Evolutionary conservation across 2,329 filamentous ascomycete species (phyloP), one percentile per base, ranked within the genome.

Genomic region (Cercospora canescens): DNA sequence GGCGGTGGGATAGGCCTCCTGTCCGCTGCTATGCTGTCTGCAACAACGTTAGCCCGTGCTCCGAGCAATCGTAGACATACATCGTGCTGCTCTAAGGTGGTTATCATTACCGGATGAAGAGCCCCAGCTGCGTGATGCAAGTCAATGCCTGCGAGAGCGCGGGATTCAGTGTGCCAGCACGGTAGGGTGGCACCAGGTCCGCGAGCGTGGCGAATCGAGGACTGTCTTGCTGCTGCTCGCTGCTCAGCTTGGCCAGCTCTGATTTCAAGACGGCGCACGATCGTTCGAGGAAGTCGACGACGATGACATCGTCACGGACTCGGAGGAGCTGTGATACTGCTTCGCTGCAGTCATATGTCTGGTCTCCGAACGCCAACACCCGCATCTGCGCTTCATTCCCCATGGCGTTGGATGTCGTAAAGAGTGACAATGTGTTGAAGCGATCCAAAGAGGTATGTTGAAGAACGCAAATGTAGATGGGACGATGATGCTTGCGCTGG

Each of bases 341-440:
- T 26, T 64, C 61, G 14, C 61, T 67, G 35, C 71, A 65, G 62
- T 72, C 68, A 50, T 60, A 69, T 21, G 70, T 72, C 62, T 71
- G 69, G 58, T 72, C 69, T 6, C 70, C 70, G 63, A 72, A 72
- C n/a, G 70, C 63, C 59, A 68, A 68, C 55, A 58, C 55, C 14
- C 45, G 60, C 50, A 66, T 61, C 30, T 32, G 55, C 32, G 45
- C 21, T n/a, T 28, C 32, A 24, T 60, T 45, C 26, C 35, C 48
- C 64, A 66, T 66, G 26, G 41, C 54, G 60, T n/a, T 39, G 18
- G 54, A 48, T 32, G 57, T 60, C 24, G 37, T 32, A 28, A 45
- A 48, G 57, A 60, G 35, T 48, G 57, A 48, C 57, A 32, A 18
- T 48, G 57, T 39, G 57, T 60, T 60, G 57, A 48, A 48, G 37